These are phyloP conservation scores for Fusarium dlaminii DNA, from an alignment of 2,329 filamentous ascomycete genomes.

Conservation along the genomic window DNA sequence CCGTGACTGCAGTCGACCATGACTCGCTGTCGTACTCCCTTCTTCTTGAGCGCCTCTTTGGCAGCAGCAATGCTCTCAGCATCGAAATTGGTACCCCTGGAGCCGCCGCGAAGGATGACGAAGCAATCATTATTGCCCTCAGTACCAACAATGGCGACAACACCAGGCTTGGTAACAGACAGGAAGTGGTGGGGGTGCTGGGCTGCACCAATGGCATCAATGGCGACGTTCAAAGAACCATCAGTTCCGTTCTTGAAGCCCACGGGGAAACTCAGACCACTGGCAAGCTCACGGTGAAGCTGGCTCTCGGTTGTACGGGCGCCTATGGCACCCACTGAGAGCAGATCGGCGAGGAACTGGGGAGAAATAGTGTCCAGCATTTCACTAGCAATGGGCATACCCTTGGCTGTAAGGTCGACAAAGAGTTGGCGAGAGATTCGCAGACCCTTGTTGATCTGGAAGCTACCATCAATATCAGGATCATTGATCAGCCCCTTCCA, in stretches of 20 bases:
- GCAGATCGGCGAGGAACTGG: slow-evolving; percentile 92
- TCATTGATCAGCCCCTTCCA: slow-evolving; percentile 99
- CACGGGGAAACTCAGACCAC: slow-evolving; percentile 94
- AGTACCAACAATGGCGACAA: slow-evolving; percentile 94
- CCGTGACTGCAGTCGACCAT: slow-evolving; percentile 99
- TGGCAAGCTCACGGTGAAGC: slow-evolving; percentile 92
- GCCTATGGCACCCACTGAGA: slow-evolving; percentile 92
- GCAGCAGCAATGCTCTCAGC: slow-evolving; percentile 83
- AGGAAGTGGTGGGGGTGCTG: slow-evolving; percentile 95
- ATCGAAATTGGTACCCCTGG: slow-evolving; percentile 94
- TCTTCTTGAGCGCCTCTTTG: slow-evolving; percentile 79
- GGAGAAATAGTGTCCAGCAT: slow-evolving; percentile 99
- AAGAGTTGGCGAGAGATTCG: slow-evolving; percentile 89
- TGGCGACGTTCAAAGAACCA: slow-evolving; percentile 85
- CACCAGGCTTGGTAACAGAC: slow-evolving; percentile 94
- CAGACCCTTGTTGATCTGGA: slow-evolving; percentile 98
- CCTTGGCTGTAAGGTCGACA: slow-evolving; percentile 87
- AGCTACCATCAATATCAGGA: slow-evolving; percentile 96
- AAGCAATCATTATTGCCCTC: slow-evolving; percentile 97
- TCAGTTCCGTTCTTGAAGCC: slow-evolving; percentile 99
- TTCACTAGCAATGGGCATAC: slow-evolving; percentile 96
- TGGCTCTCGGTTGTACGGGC: slow-evolving; percentile 97
- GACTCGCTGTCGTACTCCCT: slow-evolving; percentile 77
- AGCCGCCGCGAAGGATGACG: slow-evolving; percentile 92
- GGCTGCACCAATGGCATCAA: slow-evolving; percentile 95